These are phyloP conservation scores for Cymodocea nodosa DNA, from an alignment of 116 monocot genomes.

Conservation along the genomic window DNA sequence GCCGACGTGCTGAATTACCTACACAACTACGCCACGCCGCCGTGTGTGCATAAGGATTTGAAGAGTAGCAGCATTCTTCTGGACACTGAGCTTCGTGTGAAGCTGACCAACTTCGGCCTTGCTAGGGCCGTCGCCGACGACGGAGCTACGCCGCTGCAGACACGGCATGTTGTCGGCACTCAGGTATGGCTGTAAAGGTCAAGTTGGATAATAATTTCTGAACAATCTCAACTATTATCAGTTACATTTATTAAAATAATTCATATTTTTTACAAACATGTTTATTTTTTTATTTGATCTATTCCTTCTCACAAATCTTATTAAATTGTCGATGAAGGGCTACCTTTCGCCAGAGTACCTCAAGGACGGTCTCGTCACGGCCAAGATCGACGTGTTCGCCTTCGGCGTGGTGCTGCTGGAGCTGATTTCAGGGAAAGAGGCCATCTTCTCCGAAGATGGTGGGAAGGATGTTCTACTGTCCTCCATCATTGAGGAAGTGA, in stretches of 20 bases:
- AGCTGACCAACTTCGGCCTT: conserved; percentile 49
- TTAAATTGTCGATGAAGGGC: conserved; percentile 20
- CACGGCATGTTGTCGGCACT: conserved; percentile 57
- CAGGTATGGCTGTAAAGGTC: conserved; percentile 47
- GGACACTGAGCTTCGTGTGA: conserved; percentile 36
- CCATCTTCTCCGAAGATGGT: conserved; percentile 1
- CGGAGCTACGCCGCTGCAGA: conserved; percentile 22
- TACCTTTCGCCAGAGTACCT: conserved; percentile 70
- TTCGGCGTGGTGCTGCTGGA: conserved; percentile 62
- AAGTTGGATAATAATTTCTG: too few species aligned
- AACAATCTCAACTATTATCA: too few species aligned
- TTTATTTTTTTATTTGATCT: too few species aligned
- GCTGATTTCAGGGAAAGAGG: conserved; percentile 54
- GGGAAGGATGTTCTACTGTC: conserved; percentile 15
- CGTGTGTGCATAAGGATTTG: conserved; percentile 52
- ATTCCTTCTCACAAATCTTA: too few species aligned
- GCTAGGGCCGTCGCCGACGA: conserved; percentile 26
- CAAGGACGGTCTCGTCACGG: conserved; percentile 55
- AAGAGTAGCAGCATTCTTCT: conserved; percentile 56
- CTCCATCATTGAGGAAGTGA: conserved; percentile 13
- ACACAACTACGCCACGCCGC: conserved; percentile 45
- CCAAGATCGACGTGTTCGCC: conserved; percentile 58
- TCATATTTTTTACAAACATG: too few species aligned
- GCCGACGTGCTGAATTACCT: conserved; percentile 63
- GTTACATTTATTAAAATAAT: too few species aligned